Percentiles rank a stretch among this genome's conserved stretches.
These are phyloP conservation scores for Lathyrus sativus DNA, from an alignment of 306 rosid species.

Conservation along the genomic window DNA sequence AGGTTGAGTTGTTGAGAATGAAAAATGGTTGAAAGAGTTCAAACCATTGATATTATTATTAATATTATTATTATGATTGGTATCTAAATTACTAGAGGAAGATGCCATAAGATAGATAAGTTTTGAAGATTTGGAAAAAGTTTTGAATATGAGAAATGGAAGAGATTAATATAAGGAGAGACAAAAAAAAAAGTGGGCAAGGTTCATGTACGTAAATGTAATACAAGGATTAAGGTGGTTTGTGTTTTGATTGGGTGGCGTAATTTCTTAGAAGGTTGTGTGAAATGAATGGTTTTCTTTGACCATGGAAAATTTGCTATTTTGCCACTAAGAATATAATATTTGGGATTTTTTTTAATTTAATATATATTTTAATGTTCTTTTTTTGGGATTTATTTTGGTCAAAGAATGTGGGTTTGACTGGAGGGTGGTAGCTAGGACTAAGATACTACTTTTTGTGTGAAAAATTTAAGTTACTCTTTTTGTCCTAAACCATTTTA, in stretches of 20 bases:
- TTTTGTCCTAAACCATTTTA: too few species aligned
- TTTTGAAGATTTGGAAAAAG: background rate
- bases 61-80: constrained; percentile 17
- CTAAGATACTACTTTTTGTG: constrained; percentile 10
- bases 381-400: constrained; percentile 2
- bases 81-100: constrained; percentile 67
- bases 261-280: constrained; percentile 53
- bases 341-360: background rate
- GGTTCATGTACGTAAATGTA: constrained; percentile 42
- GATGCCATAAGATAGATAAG: constrained; percentile 49
- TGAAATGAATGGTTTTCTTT: constrained; percentile 35
- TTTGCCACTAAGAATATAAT: background rate
- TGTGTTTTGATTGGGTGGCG: constrained; percentile 37
- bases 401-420: constrained; percentile 75
- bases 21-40: constrained; percentile 58
- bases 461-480: too few species aligned
- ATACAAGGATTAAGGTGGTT: constrained; percentile 34
- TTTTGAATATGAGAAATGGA: constrained; percentile 30
- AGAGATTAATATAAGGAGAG: constrained; percentile 25
- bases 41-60: constrained; percentile 43
- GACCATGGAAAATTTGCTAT: constrained; percentile 58
- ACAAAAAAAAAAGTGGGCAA: constrained; percentile 26
- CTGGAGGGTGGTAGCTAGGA: constrained; percentile 60
- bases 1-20: constrained; percentile 68
- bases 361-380: background rate